phyloP scores from a whole-genome alignment of 2,329 filamentous ascomycete genomes.

The Pseudocercospora cruenta region DNA sequence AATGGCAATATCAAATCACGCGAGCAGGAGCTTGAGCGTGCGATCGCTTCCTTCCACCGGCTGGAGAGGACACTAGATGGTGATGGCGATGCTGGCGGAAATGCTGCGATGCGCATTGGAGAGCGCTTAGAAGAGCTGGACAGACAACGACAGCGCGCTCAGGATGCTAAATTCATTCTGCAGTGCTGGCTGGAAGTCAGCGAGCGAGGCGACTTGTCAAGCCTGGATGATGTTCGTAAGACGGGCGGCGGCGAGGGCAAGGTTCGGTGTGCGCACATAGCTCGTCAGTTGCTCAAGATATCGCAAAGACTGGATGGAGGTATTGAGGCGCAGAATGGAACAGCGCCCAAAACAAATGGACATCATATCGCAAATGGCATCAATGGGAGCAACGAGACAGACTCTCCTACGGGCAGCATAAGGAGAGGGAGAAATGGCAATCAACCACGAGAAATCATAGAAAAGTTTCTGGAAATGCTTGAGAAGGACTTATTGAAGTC shows the following conservation, averaged over 20 bases:
- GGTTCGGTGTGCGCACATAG: constrained; percentile 90
- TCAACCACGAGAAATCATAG: constrained; percentile 73
- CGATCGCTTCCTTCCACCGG: constrained; percentile 87
- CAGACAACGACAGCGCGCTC: constrained; percentile 82
- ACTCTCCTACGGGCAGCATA: constrained; percentile 51
- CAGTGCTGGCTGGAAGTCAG: constrained; percentile 97
- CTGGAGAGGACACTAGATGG: constrained; percentile 77
- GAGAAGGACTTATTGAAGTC: constrained; percentile 95
- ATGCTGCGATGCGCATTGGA: constrained; percentile 91
- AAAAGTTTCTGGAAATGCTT: constrained; percentile 93
- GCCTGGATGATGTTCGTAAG: constrained; percentile 84
- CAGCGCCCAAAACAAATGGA: constrained; percentile 37
- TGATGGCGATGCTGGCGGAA: constrained; percentile 67
- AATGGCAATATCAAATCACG: constrained; percentile 86
- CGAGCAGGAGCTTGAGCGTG: constrained; percentile 85
- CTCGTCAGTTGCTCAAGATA: constrained; percentile 89
- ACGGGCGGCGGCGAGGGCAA: constrained; percentile 88
- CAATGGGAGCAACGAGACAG: constrained; percentile 55
- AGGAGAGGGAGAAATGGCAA: constrained; percentile 55
- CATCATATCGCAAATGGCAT: constrained; percentile 44
- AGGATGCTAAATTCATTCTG: constrained; percentile 93
- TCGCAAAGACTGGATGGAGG: constrained; percentile 84
- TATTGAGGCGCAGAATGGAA: constrained; percentile 41
- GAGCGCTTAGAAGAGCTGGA: constrained; percentile 93
- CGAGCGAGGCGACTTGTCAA: constrained; percentile 81